Conservation (phyloP, 306 rosid species). For the Gastrolobium villosum region DNA sequence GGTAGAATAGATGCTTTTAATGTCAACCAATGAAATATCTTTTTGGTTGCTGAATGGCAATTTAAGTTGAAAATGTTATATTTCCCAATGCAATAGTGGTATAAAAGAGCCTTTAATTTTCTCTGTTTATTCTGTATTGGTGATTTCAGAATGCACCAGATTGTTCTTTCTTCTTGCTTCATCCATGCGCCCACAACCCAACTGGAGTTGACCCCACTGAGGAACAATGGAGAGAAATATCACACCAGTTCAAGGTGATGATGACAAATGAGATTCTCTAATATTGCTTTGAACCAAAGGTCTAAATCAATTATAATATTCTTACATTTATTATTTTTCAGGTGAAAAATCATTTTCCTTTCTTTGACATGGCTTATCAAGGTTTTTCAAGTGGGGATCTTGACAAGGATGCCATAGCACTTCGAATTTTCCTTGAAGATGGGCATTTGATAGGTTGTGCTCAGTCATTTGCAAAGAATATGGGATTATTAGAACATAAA, state of each 20-base stretch:
- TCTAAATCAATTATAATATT: conserved; percentile 3
- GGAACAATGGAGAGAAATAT: conserved; percentile 90
- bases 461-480: conserved; percentile 87
- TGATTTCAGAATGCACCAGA: conserved; percentile 79
- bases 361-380: conserved; percentile 96
- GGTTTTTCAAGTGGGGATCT: conserved; percentile 93
- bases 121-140: conserved; percentile 5
- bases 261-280: neutral
- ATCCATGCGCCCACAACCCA: conserved; percentile 92
- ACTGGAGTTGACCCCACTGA: conserved; percentile 87
- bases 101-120: conserved; percentile 15
- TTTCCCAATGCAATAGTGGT: neutral
- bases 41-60: neutral
- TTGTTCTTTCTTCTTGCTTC: conserved; percentile 85
- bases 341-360: conserved; percentile 83
- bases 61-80: neutral
- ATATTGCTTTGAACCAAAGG: neutral
- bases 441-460: conserved; percentile 80
- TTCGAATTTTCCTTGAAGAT: conserved; percentile 80
- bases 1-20: neutral
- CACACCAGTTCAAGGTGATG: conserved; percentile 75
- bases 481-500: conserved; percentile 88
- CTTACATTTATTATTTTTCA: conserved; percentile 50
- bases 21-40: neutral
- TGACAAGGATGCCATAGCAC: conserved; percentile 77